Percentiles rank a stretch among this genome's conserved stretches.
Evolutionary conservation across 768 basidiomycete species (phyloP).

Genomic region (Hygrocybe punicea): DNA sequence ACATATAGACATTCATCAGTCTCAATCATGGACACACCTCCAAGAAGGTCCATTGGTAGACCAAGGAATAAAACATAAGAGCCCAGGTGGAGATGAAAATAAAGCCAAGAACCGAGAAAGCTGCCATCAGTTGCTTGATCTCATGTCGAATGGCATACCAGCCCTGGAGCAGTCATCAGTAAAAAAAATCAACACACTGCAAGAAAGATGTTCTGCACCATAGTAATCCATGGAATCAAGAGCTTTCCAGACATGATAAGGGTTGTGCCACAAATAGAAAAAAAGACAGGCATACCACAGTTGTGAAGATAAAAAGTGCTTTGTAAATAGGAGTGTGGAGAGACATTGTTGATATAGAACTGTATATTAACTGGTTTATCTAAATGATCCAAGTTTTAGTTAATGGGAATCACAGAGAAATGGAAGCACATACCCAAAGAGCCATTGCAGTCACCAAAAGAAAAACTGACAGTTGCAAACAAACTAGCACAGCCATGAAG

Average conservation of each 20-base stretch:
- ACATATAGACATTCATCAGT: slow-evolving; percentile 8
- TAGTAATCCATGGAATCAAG: slow-evolving; percentile 51
- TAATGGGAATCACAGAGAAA: neutral
- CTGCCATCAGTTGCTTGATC: slow-evolving; percentile 37
- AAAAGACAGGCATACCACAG: slow-evolving; percentile 35
- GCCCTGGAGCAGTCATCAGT: slow-evolving; percentile 39
- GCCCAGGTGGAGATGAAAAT: slow-evolving; percentile 38
- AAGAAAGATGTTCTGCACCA: slow-evolving; percentile 31
- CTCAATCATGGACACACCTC: neutral
- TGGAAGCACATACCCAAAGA: slow-evolving; percentile 49
- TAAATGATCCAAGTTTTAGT: neutral
- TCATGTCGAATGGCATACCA: slow-evolving; percentile 53
- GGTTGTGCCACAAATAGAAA: neutral
- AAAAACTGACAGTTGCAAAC: slow-evolving; percentile 54
- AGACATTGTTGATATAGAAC: slow-evolving; percentile 43
- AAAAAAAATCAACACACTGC: neutral
- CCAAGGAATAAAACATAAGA: slow-evolving; percentile 46
- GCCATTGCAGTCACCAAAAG: slow-evolving; percentile 47
- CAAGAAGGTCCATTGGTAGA: slow-evolving; percentile 39
- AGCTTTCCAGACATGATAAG: slow-evolving; percentile 29
- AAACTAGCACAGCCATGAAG: slow-evolving; percentile 53
- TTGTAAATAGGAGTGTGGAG: slow-evolving; percentile 41
- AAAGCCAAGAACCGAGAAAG: slow-evolving; percentile 43
- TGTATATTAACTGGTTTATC: slow-evolving; percentile 46
- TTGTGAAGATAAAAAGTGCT: slow-evolving; percentile 44